Evolutionary conservation across 75 land plant species (phyloP).

Genomic region (Pinus taeda): DNA sequence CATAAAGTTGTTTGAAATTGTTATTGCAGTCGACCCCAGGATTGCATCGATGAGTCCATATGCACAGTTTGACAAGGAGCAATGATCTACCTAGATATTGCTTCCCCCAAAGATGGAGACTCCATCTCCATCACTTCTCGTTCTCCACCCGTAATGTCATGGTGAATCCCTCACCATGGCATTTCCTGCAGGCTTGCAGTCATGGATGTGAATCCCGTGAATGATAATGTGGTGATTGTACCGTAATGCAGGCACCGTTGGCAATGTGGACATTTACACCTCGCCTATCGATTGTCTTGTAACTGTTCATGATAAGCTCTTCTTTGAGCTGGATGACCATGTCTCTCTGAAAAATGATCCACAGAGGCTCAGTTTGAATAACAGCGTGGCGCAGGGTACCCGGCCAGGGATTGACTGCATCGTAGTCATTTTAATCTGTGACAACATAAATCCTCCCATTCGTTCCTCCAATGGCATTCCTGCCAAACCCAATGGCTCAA

Average conservation of each 20-base stretch:
- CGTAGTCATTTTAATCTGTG: constrained; percentile 23
- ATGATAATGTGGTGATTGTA: constrained; percentile 23
- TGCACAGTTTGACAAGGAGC: constrained; percentile 63
- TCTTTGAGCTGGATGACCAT: constrained; percentile 29
- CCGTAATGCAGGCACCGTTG: constrained; percentile 28
- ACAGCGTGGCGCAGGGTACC: constrained; percentile 36
- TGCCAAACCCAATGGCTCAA: constrained; percentile 39
- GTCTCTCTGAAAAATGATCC: constrained; percentile 23
- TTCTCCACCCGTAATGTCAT: constrained; percentile 63
- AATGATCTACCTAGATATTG: constrained; percentile 80
- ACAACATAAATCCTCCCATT: constrained; percentile 21
- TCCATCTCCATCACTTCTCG: constrained; percentile 76
- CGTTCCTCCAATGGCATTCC: constrained; percentile 25
- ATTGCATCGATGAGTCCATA: constrained; percentile 83
- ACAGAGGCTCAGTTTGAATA: constrained; percentile 25
- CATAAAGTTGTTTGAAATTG: constrained; percentile 83
- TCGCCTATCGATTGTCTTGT: constrained; percentile 38
- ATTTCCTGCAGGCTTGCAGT: constrained; percentile 73
- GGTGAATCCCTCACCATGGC: constrained; percentile 78
- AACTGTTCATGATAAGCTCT: constrained; percentile 35
- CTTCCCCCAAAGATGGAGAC: constrained; percentile 59
- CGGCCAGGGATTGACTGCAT: constrained; percentile 24
- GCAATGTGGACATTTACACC: constrained; percentile 34
- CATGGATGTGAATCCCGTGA: constrained; percentile 37
- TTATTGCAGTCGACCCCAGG: constrained; percentile 71